Conservation (phyloP, 2,329 filamentous ascomycete genomes). For the Botryotinia globosa region DNA sequence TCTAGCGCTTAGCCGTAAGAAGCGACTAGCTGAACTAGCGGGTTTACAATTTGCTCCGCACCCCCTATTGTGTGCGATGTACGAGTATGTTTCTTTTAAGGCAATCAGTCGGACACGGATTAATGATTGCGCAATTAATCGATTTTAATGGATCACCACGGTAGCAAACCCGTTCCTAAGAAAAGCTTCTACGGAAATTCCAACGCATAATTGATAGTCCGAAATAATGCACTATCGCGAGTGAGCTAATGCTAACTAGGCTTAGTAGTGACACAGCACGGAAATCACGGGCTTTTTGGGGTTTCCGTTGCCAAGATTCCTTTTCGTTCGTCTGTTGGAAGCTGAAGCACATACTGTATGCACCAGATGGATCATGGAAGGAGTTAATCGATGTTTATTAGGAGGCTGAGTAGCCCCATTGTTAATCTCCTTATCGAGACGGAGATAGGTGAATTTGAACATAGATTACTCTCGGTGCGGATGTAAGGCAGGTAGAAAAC, state of each 20-base stretch:
- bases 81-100: background rate
- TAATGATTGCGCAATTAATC: background rate
- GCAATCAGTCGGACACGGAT: background rate
- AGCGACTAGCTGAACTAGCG: background rate
- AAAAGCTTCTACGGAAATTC: background rate
- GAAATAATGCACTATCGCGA: background rate
- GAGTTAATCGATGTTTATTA: background rate
- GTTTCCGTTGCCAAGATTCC: constrained; percentile 2
- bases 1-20: background rate
- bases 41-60: background rate
- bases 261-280: background rate
- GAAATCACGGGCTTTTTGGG: background rate
- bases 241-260: background rate
- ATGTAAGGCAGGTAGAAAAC: background rate
- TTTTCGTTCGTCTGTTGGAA: background rate
- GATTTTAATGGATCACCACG: background rate
- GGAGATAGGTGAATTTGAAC: background rate
- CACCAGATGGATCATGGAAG: background rate
- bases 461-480: background rate
- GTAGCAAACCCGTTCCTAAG: background rate
- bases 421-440: background rate
- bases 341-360: background rate
- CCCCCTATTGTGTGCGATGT: background rate
- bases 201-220: background rate
- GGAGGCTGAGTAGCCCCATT: background rate